These are phyloP conservation scores for Cicer pinnatifidum DNA, from an alignment of 306 rosid species.

Conservation along the genomic window DNA sequence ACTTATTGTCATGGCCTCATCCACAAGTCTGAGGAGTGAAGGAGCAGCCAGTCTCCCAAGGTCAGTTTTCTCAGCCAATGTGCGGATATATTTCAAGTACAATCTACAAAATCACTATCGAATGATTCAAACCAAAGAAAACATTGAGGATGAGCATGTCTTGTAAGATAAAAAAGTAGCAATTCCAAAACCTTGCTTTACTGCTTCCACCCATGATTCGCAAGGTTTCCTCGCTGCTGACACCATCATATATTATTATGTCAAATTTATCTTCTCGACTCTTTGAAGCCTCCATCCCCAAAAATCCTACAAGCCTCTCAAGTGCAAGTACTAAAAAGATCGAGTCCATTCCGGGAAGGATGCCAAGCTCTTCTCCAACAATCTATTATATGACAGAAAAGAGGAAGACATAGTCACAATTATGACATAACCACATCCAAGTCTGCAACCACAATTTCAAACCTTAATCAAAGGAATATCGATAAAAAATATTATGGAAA, in stretches of 20 bases:
- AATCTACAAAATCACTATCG: constrained; percentile 55
- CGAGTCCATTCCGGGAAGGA: constrained; percentile 93
- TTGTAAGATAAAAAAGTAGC: constrained; percentile 29
- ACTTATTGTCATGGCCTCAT: constrained; percentile 72
- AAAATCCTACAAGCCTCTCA: constrained; percentile 70
- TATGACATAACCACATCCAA: not conserved
- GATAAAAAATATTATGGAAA: constrained; percentile 13
- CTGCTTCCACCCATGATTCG: constrained; percentile 76
- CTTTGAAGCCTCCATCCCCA: constrained; percentile 51
- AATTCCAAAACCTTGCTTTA: constrained; percentile 74
- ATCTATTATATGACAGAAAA: constrained; percentile 55
- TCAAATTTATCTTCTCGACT: constrained; percentile 66
- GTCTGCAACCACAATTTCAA: not conserved
- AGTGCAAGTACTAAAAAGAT: constrained; percentile 64
- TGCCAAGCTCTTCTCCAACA: constrained; percentile 96
- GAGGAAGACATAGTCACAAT: constrained; percentile 4
- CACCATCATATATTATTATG: constrained; percentile 79
- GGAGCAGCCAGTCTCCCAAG: constrained; percentile 94
- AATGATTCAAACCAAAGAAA: constrained; percentile 3
- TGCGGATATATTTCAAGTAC: constrained; percentile 79
- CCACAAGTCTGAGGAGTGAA: constrained; percentile 85
- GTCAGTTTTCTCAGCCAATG: constrained; percentile 85
- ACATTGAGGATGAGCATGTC: constrained; percentile 8
- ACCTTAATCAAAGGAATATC: not conserved
- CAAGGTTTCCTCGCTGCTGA: constrained; percentile 78